phyloP scores from a whole-genome alignment of 768 basidiomycete species.

The Mycena floridula region DNA sequence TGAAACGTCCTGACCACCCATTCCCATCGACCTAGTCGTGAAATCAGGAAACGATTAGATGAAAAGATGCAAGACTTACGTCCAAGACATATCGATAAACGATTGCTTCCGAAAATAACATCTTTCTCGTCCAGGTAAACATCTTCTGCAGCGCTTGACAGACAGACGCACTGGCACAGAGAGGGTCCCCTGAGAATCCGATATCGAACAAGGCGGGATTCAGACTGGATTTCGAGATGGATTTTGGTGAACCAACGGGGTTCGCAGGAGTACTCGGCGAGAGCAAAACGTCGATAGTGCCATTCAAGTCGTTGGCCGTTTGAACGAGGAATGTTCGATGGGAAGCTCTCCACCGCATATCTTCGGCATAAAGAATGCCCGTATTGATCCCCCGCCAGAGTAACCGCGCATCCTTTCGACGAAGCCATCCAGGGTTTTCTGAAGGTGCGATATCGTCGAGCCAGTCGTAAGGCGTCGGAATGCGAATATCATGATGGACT shows the following conservation, averaged over 20 bases:
- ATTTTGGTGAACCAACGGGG: slow-evolving; percentile 27
- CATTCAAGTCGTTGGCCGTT: slow-evolving; percentile 19
- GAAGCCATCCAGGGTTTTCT: slow-evolving; percentile 56
- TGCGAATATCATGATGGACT: slow-evolving; percentile 51
- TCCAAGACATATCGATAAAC: slow-evolving; percentile 57
- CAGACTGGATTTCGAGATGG: slow-evolving; percentile 22
- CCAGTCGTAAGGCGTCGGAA: slow-evolving; percentile 42
- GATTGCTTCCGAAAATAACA: too few species aligned
- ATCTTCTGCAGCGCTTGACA: too few species aligned
- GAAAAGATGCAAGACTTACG: slow-evolving; percentile 18
- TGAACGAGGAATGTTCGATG: slow-evolving; percentile 42
- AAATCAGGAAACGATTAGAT: neutral
- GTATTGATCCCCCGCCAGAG: slow-evolving; percentile 74
- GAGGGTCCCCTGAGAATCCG: slow-evolving; percentile 37
- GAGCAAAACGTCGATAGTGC: neutral
- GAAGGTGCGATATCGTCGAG: slow-evolving; percentile 31
- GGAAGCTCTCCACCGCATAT: slow-evolving; percentile 35
- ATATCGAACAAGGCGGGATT: slow-evolving; percentile 50
- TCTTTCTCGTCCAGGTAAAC: too few species aligned
- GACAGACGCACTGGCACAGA: slow-evolving; percentile 41
- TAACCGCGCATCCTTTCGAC: slow-evolving; percentile 48
- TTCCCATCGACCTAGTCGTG: slow-evolving; percentile 42
- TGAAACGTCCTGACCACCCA: slow-evolving; percentile 62
- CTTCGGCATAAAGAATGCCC: slow-evolving; percentile 42
- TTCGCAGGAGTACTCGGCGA: slow-evolving; percentile 3